Evolutionary conservation across 2,329 filamentous ascomycete species (phyloP), one percentile per base, ranked within the genome.

Genomic region (Aureobasidium sp.): DNA sequence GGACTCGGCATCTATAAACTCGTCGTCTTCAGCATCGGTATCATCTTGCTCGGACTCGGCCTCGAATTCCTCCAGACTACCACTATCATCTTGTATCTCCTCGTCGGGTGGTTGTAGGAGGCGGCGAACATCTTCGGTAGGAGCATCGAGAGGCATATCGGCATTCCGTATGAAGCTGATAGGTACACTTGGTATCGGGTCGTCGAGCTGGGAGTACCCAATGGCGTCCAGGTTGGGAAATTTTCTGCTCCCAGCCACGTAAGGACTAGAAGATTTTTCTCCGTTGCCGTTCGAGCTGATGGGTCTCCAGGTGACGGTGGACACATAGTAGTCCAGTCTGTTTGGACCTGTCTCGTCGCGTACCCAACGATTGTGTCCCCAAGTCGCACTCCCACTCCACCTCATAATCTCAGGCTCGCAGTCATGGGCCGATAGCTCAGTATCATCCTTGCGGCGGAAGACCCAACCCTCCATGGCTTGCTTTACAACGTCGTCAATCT

Each of bases 331-430:
- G 25, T 79, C 73, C 9, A 82, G 70, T 17, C 67, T 37, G 25
- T 61, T 68, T 0, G 71, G 68, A 20, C 70, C 66, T 0, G 70
- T 69, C 66, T 81, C 78, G 64, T 82, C 79, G 1, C 77, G 72
- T 1, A 72, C 11, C 75, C 78, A 81, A 7, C 74, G 70, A 31
- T 65, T 1, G 0, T 65, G 55, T 5, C 74, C 66, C 73, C 79
- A 77, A 0, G 72, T 74, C n/a, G 78, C 78, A 14, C 73, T 73
- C 0, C 81, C 81, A 1, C 68, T 75, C 81, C 81, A 82, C 12
- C 67, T 67, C 20, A 68, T 76, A 1, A 72, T 68, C 14, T 39
- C 57, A 25, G 57, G 57, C 29, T 52, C 7, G 37, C 57, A 51
- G 20, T 71, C 62, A 5, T 67, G 69, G 27, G 68, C 70, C 0